phyloP scores from a whole-genome alignment of 371 early-diverging fungal species.

The Batrachochytrium dendrobatidis region DNA sequence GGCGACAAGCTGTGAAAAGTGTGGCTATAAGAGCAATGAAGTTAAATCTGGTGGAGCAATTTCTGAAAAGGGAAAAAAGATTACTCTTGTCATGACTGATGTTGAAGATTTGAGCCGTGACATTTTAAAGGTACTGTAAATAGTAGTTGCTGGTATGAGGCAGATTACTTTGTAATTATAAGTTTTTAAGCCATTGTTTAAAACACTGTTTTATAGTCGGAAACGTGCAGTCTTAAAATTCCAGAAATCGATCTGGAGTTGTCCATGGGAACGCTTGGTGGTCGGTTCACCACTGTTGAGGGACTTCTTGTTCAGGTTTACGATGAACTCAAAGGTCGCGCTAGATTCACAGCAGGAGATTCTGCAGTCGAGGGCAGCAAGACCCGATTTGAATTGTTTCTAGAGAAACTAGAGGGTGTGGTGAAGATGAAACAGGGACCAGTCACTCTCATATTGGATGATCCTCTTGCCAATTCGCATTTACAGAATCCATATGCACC shows the following conservation, averaged over 20 bases:
- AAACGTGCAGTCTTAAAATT: slow-evolving; percentile 83
- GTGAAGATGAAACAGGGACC: slow-evolving; percentile 1
- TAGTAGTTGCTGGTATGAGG: not conserved
- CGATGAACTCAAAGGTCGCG: slow-evolving; percentile 65
- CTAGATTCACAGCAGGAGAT: slow-evolving; percentile 69
- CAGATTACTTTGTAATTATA: not conserved
- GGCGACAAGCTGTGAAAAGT: slow-evolving; percentile 86
- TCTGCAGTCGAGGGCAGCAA: slow-evolving; percentile 51
- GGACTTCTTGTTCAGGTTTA: slow-evolving; percentile 84
- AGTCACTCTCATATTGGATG: slow-evolving; percentile 70
- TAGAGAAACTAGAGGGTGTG: slow-evolving; percentile 58
- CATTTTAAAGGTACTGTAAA: slow-evolving; percentile 68
- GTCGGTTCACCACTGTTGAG: slow-evolving; percentile 94
- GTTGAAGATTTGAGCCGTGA: slow-evolving; percentile 86
- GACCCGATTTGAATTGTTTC: slow-evolving; percentile 54
- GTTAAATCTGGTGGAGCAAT: slow-evolving; percentile 93
- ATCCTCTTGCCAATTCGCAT: slow-evolving; percentile 77
- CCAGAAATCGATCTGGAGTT: slow-evolving; percentile 82
- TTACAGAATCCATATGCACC: slow-evolving; percentile 84
- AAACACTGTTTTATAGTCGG: slow-evolving; percentile 44
- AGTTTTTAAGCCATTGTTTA: not conserved
- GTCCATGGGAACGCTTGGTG: slow-evolving; percentile 85
- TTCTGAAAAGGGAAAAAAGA: slow-evolving; percentile 65
- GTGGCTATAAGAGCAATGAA: slow-evolving; percentile 93
- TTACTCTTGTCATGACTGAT: slow-evolving; percentile 71